Evolutionary conservation across 495 filamentous ascomycete genomes (phyloP), one percentile per base, ranked within the genome.

Genomic region (Penicillium coffeae): DNA sequence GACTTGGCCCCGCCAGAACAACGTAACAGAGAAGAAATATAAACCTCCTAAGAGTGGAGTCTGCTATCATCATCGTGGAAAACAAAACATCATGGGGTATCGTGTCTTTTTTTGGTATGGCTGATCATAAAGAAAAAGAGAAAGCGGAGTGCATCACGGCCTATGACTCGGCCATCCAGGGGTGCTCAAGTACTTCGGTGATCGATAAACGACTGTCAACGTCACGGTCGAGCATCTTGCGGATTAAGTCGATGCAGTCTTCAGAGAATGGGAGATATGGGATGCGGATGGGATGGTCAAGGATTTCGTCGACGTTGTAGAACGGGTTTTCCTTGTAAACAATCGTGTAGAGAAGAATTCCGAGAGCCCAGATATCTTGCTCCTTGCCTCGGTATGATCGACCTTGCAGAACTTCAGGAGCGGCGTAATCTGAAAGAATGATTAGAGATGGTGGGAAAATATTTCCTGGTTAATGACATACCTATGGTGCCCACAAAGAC

Each of bases 291-390:
- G 96, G 93, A 51, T 92, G 92, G 66, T 98, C 93, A 77, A 96
- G 90, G 57, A 98, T 98, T 71, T 98, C 93, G 64, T 98, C 94
- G 58, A 98, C 91, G 65, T 88, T 95, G 77, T 98, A 98, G 71
- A 98, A 98, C 3, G 93, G 93, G 60, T 98, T 98, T 72, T 98
- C 93, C 66, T 97, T 97, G 76, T 97, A 98, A 54, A 96, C 86
- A 55, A 98, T 95, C 14, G 93, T 98, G 74, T 98, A 98, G 22
- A 98, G 83, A 7, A 97, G 77, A 54, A 98, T 96, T 15, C 93
- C 93, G n/a, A 97, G 79, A 12, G 93, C 93, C 93, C 93, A 98
- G 45, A 97, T 90, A 54, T 98, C 93, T 72, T 98, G 94, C 64
- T 95, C 91, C 67, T 91, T 94, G 58, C 93, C 93, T 51, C 87